phyloP scores from a whole-genome alignment of 805 yeast species.

The Cyberlindnera maclurae region DNA sequence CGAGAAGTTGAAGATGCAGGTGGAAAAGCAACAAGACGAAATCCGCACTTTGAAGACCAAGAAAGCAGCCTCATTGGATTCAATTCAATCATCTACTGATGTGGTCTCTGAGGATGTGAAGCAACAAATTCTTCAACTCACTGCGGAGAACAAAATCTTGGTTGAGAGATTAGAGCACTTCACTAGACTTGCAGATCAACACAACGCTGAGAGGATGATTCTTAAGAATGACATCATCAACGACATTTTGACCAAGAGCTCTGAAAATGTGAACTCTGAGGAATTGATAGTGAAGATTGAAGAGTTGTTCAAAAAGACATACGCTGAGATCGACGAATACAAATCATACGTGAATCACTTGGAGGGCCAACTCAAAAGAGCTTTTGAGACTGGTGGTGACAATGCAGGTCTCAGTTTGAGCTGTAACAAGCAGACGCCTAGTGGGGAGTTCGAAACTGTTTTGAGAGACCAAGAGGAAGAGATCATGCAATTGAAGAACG shows the following conservation, averaged over 20 bases:
- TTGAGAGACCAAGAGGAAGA: constrained; percentile 62
- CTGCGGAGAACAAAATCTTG: constrained; percentile 58
- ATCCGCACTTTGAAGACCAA: constrained; percentile 31
- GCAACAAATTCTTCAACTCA: constrained; percentile 36
- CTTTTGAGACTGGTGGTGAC: constrained; percentile 5
- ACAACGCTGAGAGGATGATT: constrained; percentile 45
- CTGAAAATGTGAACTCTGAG: constrained; percentile 27
- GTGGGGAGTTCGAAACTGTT: constrained; percentile 23
- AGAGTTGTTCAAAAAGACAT: constrained; percentile 40
- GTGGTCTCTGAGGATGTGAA: constrained; percentile 11
- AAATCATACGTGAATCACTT: constrained; percentile 52
- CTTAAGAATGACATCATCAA: constrained; percentile 54
- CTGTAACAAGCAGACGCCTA: neutral
- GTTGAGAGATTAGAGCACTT: constrained; percentile 65
- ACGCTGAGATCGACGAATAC: constrained; percentile 50
- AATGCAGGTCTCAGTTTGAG: neutral
- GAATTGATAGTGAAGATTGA: constrained; percentile 36
- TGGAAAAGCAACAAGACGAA: constrained; percentile 56
- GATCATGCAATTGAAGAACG: constrained; percentile 53
- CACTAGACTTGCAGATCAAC: constrained; percentile 56
- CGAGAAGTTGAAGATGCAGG: constrained; percentile 47
- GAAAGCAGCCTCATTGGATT: constrained; percentile 3
- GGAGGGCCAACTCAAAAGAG: constrained; percentile 41
- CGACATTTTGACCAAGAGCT: constrained; percentile 38
- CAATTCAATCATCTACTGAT: constrained; percentile 5